Evolutionary conservation across 2,329 filamentous ascomycete species (phyloP).

Genomic region (Venturia nashicola): DNA sequence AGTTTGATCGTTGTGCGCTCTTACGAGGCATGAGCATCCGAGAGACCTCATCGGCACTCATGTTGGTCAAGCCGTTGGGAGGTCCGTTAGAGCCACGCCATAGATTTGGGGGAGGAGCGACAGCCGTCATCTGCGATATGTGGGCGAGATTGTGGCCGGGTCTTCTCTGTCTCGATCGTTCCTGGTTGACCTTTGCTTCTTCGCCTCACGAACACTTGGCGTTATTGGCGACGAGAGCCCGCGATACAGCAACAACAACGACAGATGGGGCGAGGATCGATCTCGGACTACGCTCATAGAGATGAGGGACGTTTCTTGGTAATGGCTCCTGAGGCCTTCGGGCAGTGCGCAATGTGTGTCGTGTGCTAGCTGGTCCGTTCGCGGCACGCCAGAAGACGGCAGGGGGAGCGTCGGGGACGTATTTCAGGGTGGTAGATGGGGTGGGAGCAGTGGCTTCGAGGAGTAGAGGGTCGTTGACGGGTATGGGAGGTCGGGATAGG

Average conservation of each 20-base stretch:
- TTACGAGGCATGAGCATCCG: constrained; percentile 88
- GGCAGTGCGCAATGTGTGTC: constrained; percentile 3
- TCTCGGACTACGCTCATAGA: constrained; percentile 5
- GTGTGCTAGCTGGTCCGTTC: constrained; percentile 6
- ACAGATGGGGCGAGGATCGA: background rate
- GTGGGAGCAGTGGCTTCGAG: background rate
- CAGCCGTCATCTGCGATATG: constrained; percentile 41
- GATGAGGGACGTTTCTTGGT: background rate
- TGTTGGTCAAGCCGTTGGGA: constrained; percentile 52
- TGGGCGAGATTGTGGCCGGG: background rate
- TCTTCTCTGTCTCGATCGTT: background rate
- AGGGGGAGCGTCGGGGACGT: background rate
- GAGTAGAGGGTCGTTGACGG: background rate
- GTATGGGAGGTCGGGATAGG: background rate
- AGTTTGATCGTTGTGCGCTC: constrained; percentile 74
- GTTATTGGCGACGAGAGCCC: background rate
- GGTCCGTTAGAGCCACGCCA: constrained; percentile 47
- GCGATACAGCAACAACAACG: background rate
- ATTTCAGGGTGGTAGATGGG: background rate
- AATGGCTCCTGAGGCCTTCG: background rate
- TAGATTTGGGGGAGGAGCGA: constrained; percentile 52
- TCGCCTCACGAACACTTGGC: constrained; percentile 3
- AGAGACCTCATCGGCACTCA: constrained; percentile 73
- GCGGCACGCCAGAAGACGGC: background rate
- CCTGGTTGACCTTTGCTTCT: background rate